Evolutionary conservation across 805 yeast species (phyloP).

Genomic region (Nakazawaea peltata): DNA sequence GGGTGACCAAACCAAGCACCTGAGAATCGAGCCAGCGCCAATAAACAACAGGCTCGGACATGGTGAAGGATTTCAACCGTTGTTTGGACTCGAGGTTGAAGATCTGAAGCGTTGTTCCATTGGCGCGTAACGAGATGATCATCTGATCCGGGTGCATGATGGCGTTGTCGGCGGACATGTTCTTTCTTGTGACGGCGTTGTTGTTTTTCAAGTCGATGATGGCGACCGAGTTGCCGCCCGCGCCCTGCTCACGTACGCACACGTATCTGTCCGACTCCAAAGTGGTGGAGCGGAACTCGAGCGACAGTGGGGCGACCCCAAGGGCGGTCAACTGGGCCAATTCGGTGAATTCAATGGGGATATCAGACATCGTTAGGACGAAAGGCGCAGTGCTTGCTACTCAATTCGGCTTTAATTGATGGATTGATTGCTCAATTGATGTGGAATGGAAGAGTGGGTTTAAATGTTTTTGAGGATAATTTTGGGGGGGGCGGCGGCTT

Average conservation of each 20-base stretch:
- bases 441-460: too few species aligned
- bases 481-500: too few species aligned
- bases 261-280: conserved; percentile 89
- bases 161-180: conserved; percentile 96
- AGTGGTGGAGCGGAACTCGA: conserved; percentile 91
- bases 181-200: conserved; percentile 77
- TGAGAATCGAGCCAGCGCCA: conserved; percentile 89
- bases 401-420: too few species aligned
- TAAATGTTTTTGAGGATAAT: too few species aligned
- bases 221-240: conserved; percentile 81
- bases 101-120: conserved; percentile 92
- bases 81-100: conserved; percentile 84
- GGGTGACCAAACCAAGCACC: conserved; percentile 79
- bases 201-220: conserved; percentile 78
- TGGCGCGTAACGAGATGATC: conserved; percentile 90
- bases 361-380: conserved; percentile 42
- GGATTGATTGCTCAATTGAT: too few species aligned
- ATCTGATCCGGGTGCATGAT: conserved; percentile 90
- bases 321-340: conserved; percentile 79
- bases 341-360: conserved; percentile 96
- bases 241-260: conserved; percentile 61
- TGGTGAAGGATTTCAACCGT: conserved; percentile 78
- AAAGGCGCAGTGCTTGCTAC: too few species aligned
- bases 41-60: conserved; percentile 83
- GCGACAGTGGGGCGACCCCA: conserved; percentile 78